Base-by-base conservation (phyloP, 495 filamentous ascomycete species). In the Penicillium daleae region DNA sequence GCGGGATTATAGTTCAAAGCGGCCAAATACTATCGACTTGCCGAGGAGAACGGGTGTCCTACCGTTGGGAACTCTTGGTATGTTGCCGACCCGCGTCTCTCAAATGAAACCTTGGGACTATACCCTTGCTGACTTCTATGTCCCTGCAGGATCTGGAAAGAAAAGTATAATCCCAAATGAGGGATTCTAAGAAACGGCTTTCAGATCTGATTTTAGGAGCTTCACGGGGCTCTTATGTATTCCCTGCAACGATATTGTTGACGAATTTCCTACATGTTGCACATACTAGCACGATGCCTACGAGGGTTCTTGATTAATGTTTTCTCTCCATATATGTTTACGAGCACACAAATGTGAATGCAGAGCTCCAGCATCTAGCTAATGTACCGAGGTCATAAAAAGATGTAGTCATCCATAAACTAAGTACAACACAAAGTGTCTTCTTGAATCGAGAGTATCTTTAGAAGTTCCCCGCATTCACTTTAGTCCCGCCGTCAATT, bases 41-140 rank as follows among this genome's bases (percentile, higher is more conserved):
- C 95, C 39, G 95, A 99, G 79, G 76, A 90, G 69, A 90, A 88
- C 66, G 95, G 95, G 40, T 89, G 86, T 73, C 97, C 96, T 80
- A 92, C 86, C 46, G 80, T 98, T 60, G 95, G 95, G 33, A 99
- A 97, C 78, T 91, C 91, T 55, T 99, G 95, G 95, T 97, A 89
- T 79, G 91, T 83, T 56, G 54, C 51, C 1, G 12, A 9, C 4
- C 0, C 5, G 9, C 6, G 5, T n/a, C 4, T 29, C 35, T 39
- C 13, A 39, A 39, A 12, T 17, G 5, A 37, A 39, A 0, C 35
- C 35, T 12, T 12, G 24, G 46, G 12, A 56, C 46, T 53, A 37
- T 40, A 13, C 69, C n/a, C 57, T 17, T 51, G 59, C 33, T 62
- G 51, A 63, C 56, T 60, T 51, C n/a, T n/a, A n/a, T n/a, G 42